A percentile compares a stretch with the other conserved stretches of the same genome.
Evolutionary conservation across 2,329 filamentous ascomycete species (phyloP).

Genomic region (Hansfordia pulvinata): DNA sequence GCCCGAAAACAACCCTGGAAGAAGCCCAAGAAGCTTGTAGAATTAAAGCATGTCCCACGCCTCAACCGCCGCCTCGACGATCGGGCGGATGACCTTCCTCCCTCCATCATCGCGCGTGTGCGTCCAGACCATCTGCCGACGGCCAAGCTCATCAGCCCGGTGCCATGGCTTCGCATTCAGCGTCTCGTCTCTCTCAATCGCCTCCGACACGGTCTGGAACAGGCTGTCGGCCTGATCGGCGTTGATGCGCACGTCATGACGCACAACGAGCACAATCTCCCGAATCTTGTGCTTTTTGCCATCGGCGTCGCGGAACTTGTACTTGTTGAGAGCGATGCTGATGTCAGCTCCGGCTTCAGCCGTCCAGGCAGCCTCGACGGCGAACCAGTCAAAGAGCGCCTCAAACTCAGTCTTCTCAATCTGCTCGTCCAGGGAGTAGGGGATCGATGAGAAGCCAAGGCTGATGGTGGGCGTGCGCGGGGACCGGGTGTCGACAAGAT

Average conservation of each 20-base stretch:
- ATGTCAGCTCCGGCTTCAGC: slow-evolving; percentile 28
- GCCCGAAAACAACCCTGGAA: no score
- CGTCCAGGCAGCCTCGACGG: slow-evolving; percentile 31
- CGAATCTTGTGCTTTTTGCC: slow-evolving; percentile 27
- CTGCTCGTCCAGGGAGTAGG: slow-evolving; percentile 29
- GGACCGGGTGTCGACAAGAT: slow-evolving; percentile 29
- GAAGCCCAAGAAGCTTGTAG: no score
- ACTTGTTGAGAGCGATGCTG: slow-evolving; percentile 28
- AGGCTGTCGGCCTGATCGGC: slow-evolving; percentile 25
- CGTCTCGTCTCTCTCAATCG: slow-evolving; percentile 23
- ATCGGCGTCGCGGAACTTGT: slow-evolving; percentile 22
- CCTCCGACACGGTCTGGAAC: slow-evolving; percentile 22
- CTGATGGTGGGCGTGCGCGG: slow-evolving; percentile 29
- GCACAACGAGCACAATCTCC: slow-evolving; percentile 28
- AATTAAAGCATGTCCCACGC: no score
- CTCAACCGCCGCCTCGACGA: slow-evolving; percentile 28
- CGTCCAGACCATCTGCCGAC: slow-evolving; percentile 31
- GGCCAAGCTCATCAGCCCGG: slow-evolving; percentile 22
- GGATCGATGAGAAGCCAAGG: slow-evolving; percentile 29
- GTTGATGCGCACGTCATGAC: slow-evolving; percentile 28
- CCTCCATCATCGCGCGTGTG: slow-evolving; percentile 20
- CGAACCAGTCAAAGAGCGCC: slow-evolving; percentile 33
- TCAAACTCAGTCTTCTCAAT: slow-evolving; percentile 29
- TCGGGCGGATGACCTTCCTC: slow-evolving; percentile 27
- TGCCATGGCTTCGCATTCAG: slow-evolving; percentile 28